Conservation (phyloP, 2,329 filamentous ascomycete genomes). For the Alternaria sp. region DNA sequence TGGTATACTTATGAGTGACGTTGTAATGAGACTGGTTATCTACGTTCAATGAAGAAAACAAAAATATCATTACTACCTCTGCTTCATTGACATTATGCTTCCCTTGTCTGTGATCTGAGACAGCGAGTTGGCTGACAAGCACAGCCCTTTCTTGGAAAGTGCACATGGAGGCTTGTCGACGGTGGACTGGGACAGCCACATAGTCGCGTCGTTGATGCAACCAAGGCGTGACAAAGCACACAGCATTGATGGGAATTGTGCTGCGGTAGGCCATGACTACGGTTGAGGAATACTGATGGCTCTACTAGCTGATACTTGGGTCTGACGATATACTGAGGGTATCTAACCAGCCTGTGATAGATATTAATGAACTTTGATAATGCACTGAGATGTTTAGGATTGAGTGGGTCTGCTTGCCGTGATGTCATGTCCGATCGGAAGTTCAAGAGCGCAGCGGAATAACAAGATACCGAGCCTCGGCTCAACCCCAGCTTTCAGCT, state of each 20-base stretch:
- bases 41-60: not conserved
- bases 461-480: constrained; percentile 34
- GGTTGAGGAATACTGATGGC: too few species aligned
- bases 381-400: not conserved
- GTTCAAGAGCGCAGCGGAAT: not conserved
- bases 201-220: too few species aligned
- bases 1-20: constrained; percentile 44
- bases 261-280: too few species aligned
- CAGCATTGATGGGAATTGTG: too few species aligned
- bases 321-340: too few species aligned
- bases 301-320: too few species aligned
- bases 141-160: too few species aligned
- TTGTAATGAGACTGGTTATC: not conserved
- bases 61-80: not conserved
- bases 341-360: not conserved
- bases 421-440: not conserved
- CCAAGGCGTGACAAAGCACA: too few species aligned
- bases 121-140: too few species aligned
- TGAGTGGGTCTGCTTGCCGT: not conserved
- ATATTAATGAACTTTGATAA: not conserved
- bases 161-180: too few species aligned
- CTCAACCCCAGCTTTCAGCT: constrained; percentile 30
- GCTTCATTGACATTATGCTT: not conserved
- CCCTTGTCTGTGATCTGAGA: not conserved
- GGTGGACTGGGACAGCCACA: too few species aligned